phyloP scores from a whole-genome alignment of 805 yeast species.

The Candida maltosa region DNA sequence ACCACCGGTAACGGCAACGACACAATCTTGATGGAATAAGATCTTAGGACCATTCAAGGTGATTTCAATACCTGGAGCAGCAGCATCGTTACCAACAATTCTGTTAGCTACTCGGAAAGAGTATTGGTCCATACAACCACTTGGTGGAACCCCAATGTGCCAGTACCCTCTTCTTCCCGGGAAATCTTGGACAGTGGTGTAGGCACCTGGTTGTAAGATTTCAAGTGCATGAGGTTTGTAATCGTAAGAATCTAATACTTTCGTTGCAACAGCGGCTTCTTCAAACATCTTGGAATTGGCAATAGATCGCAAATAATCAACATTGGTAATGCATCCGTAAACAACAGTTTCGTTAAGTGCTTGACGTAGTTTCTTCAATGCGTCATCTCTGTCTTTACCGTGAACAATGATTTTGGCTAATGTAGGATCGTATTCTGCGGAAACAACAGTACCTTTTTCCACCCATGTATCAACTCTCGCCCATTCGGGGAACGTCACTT shows the following conservation, averaged over 20 bases:
- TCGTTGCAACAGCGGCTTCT: slow-evolving; percentile 80
- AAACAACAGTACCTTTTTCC: slow-evolving; percentile 76
- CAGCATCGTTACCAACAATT: slow-evolving; percentile 80
- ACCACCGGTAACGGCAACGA: slow-evolving; percentile 89
- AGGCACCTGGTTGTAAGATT: slow-evolving; percentile 65
- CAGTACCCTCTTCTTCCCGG: slow-evolving; percentile 90
- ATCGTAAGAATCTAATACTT: slow-evolving; percentile 76
- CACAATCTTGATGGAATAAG: slow-evolving; percentile 75
- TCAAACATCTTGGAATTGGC: slow-evolving; percentile 83
- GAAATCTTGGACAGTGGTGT: slow-evolving; percentile 94
- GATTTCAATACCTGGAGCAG: slow-evolving; percentile 87
- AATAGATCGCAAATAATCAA: slow-evolving; percentile 84
- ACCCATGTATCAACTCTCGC: slow-evolving; percentile 97
- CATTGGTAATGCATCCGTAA: slow-evolving; percentile 84
- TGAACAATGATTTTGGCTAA: slow-evolving; percentile 94
- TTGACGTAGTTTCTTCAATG: slow-evolving; percentile 67
- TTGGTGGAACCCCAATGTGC: slow-evolving; percentile 96
- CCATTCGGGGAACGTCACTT: slow-evolving; percentile 81
- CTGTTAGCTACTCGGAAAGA: slow-evolving; percentile 87
- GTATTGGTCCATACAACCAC: slow-evolving; percentile 96
- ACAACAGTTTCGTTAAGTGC: slow-evolving; percentile 87
- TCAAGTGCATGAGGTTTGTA: slow-evolving; percentile 85
- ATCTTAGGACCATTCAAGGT: slow-evolving; percentile 87
- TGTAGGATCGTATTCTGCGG: slow-evolving; percentile 95
- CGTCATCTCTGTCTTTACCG: slow-evolving; percentile 85